Conservation (phyloP, 2,329 filamentous ascomycete species). For the Cladobotryum protrusum region DNA sequence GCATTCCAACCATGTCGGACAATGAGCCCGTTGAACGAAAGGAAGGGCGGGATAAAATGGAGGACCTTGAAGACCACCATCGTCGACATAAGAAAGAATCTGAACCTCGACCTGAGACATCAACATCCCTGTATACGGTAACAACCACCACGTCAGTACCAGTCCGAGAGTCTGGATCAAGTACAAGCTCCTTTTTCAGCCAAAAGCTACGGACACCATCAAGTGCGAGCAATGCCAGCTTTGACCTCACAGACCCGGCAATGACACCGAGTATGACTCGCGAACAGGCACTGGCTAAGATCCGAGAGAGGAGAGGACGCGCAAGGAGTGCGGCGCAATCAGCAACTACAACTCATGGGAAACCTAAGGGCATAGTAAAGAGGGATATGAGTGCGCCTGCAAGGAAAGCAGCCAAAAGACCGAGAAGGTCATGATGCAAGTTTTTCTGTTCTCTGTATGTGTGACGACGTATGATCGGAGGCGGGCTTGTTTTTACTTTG, state of each 20-base stretch:
- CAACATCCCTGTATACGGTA: constrained; percentile 40
- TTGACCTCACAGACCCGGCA: constrained; percentile 51
- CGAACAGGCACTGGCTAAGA: constrained; percentile 69
- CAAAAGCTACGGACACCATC: constrained; percentile 42
- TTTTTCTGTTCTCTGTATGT: background rate
- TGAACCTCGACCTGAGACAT: constrained; percentile 38
- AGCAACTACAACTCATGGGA: constrained; percentile 50
- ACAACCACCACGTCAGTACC: constrained; percentile 49
- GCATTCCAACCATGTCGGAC: constrained; percentile 31
- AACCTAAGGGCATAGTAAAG: constrained; percentile 44
- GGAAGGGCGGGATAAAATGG: constrained; percentile 3
- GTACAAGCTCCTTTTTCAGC: constrained; percentile 35
- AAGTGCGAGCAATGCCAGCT: constrained; percentile 32
- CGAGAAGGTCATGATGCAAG: constrained; percentile 8
- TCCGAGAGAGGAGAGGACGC: constrained; percentile 64
- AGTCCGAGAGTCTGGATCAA: constrained; percentile 38
- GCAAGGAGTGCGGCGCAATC: constrained; percentile 63
- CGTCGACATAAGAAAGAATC: constrained; percentile 13
- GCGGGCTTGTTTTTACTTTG: background rate
- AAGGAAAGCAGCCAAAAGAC: constrained; percentile 22
- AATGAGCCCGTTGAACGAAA: constrained; percentile 11
- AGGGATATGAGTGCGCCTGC: constrained; percentile 46
- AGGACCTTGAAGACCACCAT: background rate
- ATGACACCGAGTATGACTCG: constrained; percentile 62
- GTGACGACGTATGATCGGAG: constrained; percentile 2